Base-by-base conservation (phyloP, 495 filamentous ascomycete genomes). In the Lasiosphaeria ovina region DNA sequence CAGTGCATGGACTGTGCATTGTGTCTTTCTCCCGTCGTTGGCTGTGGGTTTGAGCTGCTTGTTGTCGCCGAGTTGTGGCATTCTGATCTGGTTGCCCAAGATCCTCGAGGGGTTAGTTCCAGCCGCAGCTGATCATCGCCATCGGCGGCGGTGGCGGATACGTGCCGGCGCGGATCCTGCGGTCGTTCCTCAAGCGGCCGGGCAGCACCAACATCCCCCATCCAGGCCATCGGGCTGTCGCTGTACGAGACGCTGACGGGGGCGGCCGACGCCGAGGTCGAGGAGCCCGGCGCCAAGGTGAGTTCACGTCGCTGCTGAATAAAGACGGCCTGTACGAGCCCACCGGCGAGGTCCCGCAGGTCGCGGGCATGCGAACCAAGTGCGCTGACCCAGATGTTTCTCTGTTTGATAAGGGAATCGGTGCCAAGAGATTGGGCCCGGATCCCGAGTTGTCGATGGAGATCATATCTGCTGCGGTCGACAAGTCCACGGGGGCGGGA, bases 151-250 rank as follows among this genome's bases (percentile, higher is more conserved):
- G 11, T 11, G 36, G 94, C 69, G 94, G 94, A 56, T 99, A 97
- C 74, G 91, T 99, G 24, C 94, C 94, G 51, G 94, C 94, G 45
- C 91, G 94, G 60, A 98, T 99, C 76, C 86, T 99, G 58, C 89
- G 93, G 51, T 98, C 94, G 10, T 99, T 98, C 80, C 91, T 99
- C 72, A 97, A 97, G 81, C 85, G 86, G 69, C 82, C 89, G 54
- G 90, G 89, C 61, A 85, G 82, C 64, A 83, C 92, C 72, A 99
- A 99, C 78, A 99, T 99, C 72, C 93, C 6, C 94, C 60, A 99
- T 99, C 76, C 94, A 99, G 83, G 94, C 94, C 38, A 99, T 99
- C 73, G 94, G 94, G 52, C 88, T 99, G 51, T 97, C 92, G 32
- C 87, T 99, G 54, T 99, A 99, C 79, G 94, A 99, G 77, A 81